Evolutionary conservation across 768 basidiomycete genomes (phyloP).

Genomic region (Boletus fagicola): DNA sequence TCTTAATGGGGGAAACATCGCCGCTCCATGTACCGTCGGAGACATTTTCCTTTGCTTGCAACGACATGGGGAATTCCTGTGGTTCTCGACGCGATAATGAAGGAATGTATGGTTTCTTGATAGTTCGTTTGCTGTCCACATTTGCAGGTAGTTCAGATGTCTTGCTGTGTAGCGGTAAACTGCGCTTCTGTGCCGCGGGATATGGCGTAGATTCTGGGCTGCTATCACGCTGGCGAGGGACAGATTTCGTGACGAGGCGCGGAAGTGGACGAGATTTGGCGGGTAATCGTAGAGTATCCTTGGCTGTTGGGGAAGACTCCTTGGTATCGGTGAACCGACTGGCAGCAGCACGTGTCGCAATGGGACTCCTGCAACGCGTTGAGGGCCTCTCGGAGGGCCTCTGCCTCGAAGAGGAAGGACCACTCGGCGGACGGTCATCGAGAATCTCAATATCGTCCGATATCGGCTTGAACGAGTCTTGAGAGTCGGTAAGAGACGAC

Average conservation of each 20-base stretch:
- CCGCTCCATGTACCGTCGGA: conserved; percentile 11
- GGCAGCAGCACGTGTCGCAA: not conserved
- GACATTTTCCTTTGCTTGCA: conserved; percentile 24
- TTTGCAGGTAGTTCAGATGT: conserved; percentile 2
- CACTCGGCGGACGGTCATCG: not conserved
- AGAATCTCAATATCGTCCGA: conserved; percentile 16
- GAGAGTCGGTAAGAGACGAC: conserved; percentile 24
- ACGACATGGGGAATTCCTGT: conserved; percentile 27
- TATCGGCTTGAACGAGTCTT: conserved; percentile 22
- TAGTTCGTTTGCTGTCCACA: not conserved
- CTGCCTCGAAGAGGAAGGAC: conserved; percentile 5
- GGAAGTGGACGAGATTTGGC: conserved; percentile 16
- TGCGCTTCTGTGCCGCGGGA: not conserved
- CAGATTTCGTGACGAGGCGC: conserved; percentile 3
- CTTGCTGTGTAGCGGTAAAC: conserved; percentile 6
- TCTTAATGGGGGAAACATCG: conserved; percentile 10
- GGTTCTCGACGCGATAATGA: conserved; percentile 10
- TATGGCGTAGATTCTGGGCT: conserved; percentile 24
- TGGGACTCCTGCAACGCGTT: conserved; percentile 7
- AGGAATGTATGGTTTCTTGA: conserved; percentile 10
- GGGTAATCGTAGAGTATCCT: not conserved
- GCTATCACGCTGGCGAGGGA: not conserved
- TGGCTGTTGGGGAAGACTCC: not conserved
- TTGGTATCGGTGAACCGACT: not conserved
- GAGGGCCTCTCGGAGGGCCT: not conserved